These are phyloP conservation scores for Neoscytalidium dimidiatum DNA, from an alignment of 2,329 filamentous ascomycete genomes.

Conservation along the genomic window DNA sequence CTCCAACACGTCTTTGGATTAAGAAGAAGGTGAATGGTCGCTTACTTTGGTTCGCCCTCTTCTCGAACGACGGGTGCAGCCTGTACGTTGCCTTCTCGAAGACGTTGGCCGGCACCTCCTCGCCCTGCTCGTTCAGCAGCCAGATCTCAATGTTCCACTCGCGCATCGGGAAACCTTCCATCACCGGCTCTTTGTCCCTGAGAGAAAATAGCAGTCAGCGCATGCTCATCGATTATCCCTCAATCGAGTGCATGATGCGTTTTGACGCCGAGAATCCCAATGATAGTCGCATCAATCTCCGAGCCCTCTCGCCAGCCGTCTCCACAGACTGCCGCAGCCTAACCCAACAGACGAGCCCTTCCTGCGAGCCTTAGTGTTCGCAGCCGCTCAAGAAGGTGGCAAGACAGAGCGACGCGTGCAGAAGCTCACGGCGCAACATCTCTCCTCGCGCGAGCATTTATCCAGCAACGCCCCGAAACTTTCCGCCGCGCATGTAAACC, in stretches of 20 bases:
- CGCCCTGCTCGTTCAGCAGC: slow-evolving; percentile 81
- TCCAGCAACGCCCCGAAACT: background rate
- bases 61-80: slow-evolving; percentile 90
- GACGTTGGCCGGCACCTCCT: slow-evolving; percentile 77
- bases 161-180: slow-evolving; percentile 90
- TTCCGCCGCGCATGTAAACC: too few species aligned
- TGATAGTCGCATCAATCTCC: too few species aligned
- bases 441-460: background rate
- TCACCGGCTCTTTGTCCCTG: slow-evolving; percentile 76
- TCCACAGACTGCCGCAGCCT: too few species aligned
- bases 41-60: slow-evolving; percentile 76
- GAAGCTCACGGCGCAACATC: background rate
- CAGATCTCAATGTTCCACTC: slow-evolving; percentile 87
- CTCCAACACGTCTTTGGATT: background rate
- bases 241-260: background rate
- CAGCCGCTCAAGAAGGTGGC: too few species aligned
- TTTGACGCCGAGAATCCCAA: background rate
- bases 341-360: too few species aligned
- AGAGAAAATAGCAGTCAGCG: background rate
- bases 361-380: too few species aligned
- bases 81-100: slow-evolving; percentile 94
- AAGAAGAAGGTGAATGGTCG: slow-evolving; percentile 24
- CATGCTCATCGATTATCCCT: background rate
- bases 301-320: too few species aligned
- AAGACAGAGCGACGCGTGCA: background rate